Percentiles rank a stretch among this genome's conserved stretches.
Evolutionary conservation across 2,329 filamentous ascomycete genomes (phyloP).

Genomic region (Hypoxylon sp.): DNA sequence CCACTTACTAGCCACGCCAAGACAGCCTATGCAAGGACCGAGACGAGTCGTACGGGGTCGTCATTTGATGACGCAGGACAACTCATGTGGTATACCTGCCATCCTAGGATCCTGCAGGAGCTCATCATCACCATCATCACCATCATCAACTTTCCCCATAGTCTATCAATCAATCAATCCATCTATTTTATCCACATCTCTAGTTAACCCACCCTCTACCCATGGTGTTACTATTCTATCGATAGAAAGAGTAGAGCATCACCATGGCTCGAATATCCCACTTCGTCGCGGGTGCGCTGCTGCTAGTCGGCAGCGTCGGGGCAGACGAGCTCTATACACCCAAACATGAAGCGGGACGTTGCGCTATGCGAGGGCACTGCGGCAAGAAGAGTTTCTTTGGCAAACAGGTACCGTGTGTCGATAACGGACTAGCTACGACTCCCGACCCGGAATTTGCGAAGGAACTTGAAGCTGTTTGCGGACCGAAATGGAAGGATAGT

Average conservation of each 20-base stretch:
- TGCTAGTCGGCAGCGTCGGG: conserved; percentile 54
- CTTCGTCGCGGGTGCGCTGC: conserved; percentile 54
- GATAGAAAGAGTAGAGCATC: conserved; percentile 41
- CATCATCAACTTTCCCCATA: conserved; percentile 18
- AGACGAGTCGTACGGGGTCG: conserved; percentile 21
- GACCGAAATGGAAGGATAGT: conserved; percentile 85
- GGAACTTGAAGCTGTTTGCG: conserved; percentile 88
- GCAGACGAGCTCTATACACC: conserved; percentile 60
- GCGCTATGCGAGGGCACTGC: conserved; percentile 91
- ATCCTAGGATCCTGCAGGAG: conserved; percentile 24
- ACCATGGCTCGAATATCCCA: conserved; percentile 58
- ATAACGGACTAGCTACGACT: conserved; percentile 85
- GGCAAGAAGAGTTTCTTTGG: conserved; percentile 93
- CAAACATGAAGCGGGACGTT: conserved; percentile 88
- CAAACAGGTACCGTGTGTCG: conserved; percentile 89
- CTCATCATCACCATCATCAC: conserved; percentile 24
- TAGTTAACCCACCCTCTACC: conserved; percentile 9
- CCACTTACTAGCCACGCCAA: conserved; percentile 25
- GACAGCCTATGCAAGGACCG: conserved; percentile 26
- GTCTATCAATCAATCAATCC: conserved; percentile 13
- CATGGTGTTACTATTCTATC: conserved; percentile 45
- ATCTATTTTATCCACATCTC: conserved; percentile 22
- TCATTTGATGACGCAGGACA: conserved; percentile 48
- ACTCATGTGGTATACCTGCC: conserved; percentile 30
- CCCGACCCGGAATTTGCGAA: conserved; percentile 80